Percentiles rank a stretch among this genome's conserved stretches.
phyloP scores from a whole-genome alignment of 768 basidiomycete species.

The Leccinum aurantiacum region DNA sequence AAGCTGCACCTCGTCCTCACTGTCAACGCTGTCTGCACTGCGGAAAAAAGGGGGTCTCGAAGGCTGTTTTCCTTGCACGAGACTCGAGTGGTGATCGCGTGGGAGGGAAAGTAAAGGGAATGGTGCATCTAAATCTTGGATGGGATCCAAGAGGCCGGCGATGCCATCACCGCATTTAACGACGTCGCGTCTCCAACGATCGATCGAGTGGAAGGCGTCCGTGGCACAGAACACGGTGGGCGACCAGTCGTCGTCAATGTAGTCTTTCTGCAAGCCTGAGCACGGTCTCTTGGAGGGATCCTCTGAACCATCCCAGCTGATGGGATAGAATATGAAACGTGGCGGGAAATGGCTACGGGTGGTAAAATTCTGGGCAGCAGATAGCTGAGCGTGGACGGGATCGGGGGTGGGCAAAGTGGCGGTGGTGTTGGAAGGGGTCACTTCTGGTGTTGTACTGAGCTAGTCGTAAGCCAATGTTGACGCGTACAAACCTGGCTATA shows the following conservation, averaged over 20 bases:
- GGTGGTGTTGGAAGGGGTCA: conserved; percentile 23
- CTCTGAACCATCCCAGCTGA: conserved; percentile 25
- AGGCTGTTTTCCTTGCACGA: background rate
- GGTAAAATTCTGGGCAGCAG: background rate
- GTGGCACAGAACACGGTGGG: conserved; percentile 20
- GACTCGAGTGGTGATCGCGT: background rate
- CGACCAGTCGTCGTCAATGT: conserved; percentile 35
- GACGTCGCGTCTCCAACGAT: conserved; percentile 24
- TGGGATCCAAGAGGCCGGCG: conserved; percentile 17
- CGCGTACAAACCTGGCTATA: too few species aligned
- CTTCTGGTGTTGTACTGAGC: conserved; percentile 1
- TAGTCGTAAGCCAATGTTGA: background rate
- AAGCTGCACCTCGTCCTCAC: conserved; percentile 15
- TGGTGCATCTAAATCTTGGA: conserved; percentile 14
- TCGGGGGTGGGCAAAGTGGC: conserved; percentile 32
- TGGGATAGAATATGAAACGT: conserved; percentile 29
- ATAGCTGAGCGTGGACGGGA: conserved; percentile 19
- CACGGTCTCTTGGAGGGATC: conserved; percentile 10
- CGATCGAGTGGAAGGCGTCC: conserved; percentile 25
- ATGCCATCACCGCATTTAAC: conserved; percentile 4
- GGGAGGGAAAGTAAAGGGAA: conserved; percentile 16
- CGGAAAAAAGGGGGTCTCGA: background rate
- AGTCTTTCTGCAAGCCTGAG: background rate
- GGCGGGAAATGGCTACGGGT: conserved; percentile 16
- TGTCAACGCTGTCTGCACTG: background rate